phyloP scores from a whole-genome alignment of 129 eudicot species.

The Centella asiatica region DNA sequence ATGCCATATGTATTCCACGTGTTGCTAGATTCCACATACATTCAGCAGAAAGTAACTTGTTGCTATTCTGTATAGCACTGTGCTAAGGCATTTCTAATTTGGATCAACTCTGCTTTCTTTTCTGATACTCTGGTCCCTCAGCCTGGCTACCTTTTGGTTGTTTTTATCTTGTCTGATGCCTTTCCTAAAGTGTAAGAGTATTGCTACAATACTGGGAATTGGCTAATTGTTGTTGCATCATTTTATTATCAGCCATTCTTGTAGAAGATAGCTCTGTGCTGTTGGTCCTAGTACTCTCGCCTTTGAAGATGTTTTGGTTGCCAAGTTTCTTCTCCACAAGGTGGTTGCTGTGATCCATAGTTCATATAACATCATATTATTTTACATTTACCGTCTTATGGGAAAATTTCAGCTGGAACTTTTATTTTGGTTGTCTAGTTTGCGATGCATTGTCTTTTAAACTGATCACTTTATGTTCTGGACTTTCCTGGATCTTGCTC shows the following conservation, averaged over 20 bases:
- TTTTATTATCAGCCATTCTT: slow-evolving; percentile 28
- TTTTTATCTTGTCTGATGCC: slow-evolving; percentile 15
- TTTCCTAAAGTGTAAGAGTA: slow-evolving; percentile 18
- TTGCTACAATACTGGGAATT: slow-evolving; percentile 9
- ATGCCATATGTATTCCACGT: not conserved
- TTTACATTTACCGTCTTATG: slow-evolving; percentile 6
- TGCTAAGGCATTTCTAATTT: not conserved
- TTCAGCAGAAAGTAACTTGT: not conserved
- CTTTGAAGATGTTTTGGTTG: slow-evolving; percentile 33
- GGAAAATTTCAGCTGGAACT: slow-evolving; percentile 8
- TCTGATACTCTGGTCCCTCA: not conserved
- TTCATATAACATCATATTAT: slow-evolving; percentile 2
- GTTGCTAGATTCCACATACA: not conserved
- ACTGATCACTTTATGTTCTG: no score
- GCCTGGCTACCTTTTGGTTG: slow-evolving; percentile 2
- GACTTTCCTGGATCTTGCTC: no score
- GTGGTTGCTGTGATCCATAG: slow-evolving; percentile 35
- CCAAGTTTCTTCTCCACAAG: slow-evolving; percentile 27
- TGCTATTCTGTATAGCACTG: not conserved
- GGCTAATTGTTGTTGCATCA: slow-evolving; percentile 24
- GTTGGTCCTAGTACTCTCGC: slow-evolving; percentile 32
- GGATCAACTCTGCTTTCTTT: not conserved
- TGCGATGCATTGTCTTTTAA: not conserved
- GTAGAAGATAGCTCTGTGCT: slow-evolving; percentile 33
- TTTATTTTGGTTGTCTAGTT: not conserved